Evolutionary conservation across 345 rosid species (phyloP).

Genomic region (Boechera stricta): DNA sequence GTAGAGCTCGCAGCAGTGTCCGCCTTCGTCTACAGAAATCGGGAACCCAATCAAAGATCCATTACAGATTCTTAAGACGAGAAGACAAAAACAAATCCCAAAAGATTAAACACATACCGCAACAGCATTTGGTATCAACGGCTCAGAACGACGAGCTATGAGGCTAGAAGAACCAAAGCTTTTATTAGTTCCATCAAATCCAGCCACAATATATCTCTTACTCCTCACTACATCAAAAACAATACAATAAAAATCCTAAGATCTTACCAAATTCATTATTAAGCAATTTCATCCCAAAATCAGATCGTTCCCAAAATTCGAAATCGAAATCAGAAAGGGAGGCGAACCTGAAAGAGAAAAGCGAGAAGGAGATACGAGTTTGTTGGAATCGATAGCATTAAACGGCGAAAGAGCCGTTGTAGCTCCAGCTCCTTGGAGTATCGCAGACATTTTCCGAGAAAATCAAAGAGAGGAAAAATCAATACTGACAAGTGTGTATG

Average conservation of each 20-base stretch:
- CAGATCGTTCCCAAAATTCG: background rate
- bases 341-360: slow-evolving; percentile 58
- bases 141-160: slow-evolving; percentile 48
- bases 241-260: background rate
- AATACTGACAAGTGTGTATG: background rate
- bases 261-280: background rate
- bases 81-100: background rate
- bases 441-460: slow-evolving; percentile 58
- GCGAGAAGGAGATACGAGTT: slow-evolving; percentile 41
- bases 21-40: slow-evolving; percentile 54
- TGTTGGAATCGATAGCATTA: slow-evolving; percentile 55
- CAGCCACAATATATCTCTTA: slow-evolving; percentile 50
- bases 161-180: slow-evolving; percentile 50
- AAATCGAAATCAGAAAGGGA: slow-evolving; percentile 48
- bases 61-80: background rate
- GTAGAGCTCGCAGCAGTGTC: slow-evolving; percentile 61
- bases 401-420: slow-evolving; percentile 54
- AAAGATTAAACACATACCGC: slow-evolving; percentile 48
- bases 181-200: slow-evolving; percentile 58
- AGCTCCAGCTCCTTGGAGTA: slow-evolving; percentile 58
- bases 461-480: slow-evolving; percentile 1
- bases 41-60: slow-evolving; percentile 4
- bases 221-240: slow-evolving; percentile 53
- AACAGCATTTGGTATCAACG: slow-evolving; percentile 69
- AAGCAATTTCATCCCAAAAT: background rate